Base-by-base conservation (phyloP, 148 eudicot species). In the Rhododendron ovatum region DNA sequence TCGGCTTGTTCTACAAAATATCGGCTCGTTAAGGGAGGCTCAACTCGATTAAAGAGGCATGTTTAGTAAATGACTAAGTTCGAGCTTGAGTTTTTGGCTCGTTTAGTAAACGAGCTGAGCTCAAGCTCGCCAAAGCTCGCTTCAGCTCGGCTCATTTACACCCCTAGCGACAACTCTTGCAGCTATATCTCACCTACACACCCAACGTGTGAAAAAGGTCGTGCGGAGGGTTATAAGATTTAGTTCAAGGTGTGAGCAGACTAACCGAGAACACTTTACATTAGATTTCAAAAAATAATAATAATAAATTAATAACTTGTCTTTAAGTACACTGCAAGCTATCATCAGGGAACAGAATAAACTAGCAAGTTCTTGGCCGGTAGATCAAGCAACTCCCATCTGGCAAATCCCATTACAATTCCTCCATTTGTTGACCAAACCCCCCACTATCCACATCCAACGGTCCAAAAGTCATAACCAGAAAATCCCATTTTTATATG, bases 361-460 rank as follows among this genome's bases (percentile, higher is more conserved):
- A 65, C 73, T 65, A 10, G 73, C 33, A 65, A 48, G 63, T 80
- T 80, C 33, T 80, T 80, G 39, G 61, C 83, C n/a, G 33, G 15
- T 30, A 57, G 74, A 37, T 59, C 3, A 82, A 82, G 48, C 84
- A 61, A 82, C 39, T 7, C 74, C 6, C 79, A 73, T 12, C 77
- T 30, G 20, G 39, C 47, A 37, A 77, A 24, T 20, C 48, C 51
- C 28, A 2, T 20, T 20, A 10, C 84, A 83, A 18, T 83, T 65
- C 20, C 75, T 63, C 37, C 30, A 28, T 76, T 83, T 83, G 85
- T 26, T 83, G 59, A 83, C 48, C 85, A 75, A 83, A 83, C 48
- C 85, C 55, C 55, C 26, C 28, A 8, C 35, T 6, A 18, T 26
- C 37, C 20, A 43, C 7, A 43, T 80, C 82, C 22, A 24, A 61